Base-by-base conservation (phyloP, 2,329 filamentous ascomycete species). In the Bretziella fagacearum region DNA sequence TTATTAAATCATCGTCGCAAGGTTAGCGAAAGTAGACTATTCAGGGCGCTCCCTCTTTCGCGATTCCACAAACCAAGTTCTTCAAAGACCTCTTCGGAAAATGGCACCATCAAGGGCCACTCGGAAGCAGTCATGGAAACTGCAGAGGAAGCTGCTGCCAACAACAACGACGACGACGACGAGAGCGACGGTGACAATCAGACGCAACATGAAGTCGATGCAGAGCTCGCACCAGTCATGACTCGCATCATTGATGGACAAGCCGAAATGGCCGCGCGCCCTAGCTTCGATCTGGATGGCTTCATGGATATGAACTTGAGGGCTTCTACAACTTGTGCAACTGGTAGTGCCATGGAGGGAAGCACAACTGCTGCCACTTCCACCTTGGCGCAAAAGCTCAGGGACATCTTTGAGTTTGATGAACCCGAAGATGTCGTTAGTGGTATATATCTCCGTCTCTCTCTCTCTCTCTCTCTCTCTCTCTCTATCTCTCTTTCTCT, bases 371-470 rank as follows among this genome's bases (percentile, higher is more conserved):
- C 29, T 6, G 48, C 37, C 26, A 27, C 73, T 4, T 74, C 72
- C 4, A 72, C 72, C 13, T 69, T 94, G 44, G 79, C 82, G 1
- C 73, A 70, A 49, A 74, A 79, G 49, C 62, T 94, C 30, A 85
- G 79, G 68, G 78, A 91, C 52, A 93, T 93, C 52, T 94, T 93
- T 57, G 73, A 80, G 43, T 91, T 95, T 54, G 77, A 85, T 23
- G 68, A 74, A 30, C 72, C 81, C 0, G 91, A 98, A 59, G 80
- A 86, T 51, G 84, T 96, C 18, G 77, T 94, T 52, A 78, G 83
- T 60, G 78, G 78, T 81, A 61, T 46, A 61, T 46, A 47, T 30
- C 27, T 10, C 5, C n/a, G n/a, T n/a, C n/a, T n/a, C n/a, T n/a
- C n/a, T n/a, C n/a, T n/a, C n/a, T n/a, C n/a, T n/a, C n/a, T n/a